Conservation (phyloP, 148 eudicot genomes). For the Selenicereus undatus region DNA sequence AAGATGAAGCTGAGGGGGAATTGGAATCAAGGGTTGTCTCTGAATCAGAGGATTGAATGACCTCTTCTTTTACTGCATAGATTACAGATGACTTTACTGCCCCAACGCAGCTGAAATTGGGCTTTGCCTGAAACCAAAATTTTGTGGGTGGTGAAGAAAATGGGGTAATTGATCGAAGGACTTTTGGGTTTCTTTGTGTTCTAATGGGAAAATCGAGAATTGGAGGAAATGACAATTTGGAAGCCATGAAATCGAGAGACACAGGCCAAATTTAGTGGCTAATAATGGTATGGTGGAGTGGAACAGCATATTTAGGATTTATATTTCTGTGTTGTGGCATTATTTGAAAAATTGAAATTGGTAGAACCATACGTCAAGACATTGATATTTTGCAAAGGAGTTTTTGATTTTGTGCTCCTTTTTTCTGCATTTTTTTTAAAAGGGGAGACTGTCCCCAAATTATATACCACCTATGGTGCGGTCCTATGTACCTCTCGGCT, state of each 20-base stretch:
- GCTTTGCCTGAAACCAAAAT: slow-evolving; percentile 7
- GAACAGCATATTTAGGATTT: background rate
- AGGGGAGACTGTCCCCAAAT: no score
- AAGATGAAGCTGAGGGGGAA: slow-evolving; percentile 27
- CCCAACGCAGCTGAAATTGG: slow-evolving; percentile 8
- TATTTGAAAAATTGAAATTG: background rate
- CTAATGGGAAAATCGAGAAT: slow-evolving; percentile 27
- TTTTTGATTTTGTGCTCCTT: no score
- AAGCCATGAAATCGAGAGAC: slow-evolving; percentile 39
- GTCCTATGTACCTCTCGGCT: no score
- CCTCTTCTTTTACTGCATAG: slow-evolving; percentile 48
- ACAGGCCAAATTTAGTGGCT: slow-evolving; percentile 13
- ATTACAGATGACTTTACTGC: slow-evolving; percentile 24
- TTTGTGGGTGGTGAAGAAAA: slow-evolving; percentile 15
- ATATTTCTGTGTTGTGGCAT: background rate
- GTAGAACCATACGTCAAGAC: no score
- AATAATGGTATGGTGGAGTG: background rate
- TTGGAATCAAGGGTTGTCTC: slow-evolving; percentile 23
- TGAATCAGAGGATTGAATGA: slow-evolving; percentile 27
- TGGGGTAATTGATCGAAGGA: slow-evolving; percentile 23
- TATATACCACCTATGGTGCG: no score
- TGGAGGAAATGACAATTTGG: slow-evolving; percentile 41
- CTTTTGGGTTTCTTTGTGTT: slow-evolving; percentile 17
- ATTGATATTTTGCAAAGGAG: background rate
- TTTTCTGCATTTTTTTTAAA: no score